Evolutionary conservation across 2,329 filamentous ascomycete species (phyloP).

Genomic region (Fonsecaea nubica): DNA sequence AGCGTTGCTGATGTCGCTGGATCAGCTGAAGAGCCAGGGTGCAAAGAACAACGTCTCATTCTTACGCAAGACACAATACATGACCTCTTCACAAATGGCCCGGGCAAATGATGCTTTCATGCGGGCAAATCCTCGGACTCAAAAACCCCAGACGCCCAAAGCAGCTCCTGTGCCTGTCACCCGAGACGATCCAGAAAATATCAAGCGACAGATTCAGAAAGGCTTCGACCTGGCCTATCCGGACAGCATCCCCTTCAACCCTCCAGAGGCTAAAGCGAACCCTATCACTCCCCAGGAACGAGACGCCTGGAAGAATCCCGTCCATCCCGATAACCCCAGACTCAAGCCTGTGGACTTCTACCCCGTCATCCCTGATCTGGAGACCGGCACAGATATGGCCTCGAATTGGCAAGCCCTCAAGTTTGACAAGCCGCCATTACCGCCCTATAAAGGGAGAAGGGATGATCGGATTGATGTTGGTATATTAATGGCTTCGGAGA

Average conservation of each 20-base stretch:
- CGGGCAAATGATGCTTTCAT: slow-evolving; percentile 45
- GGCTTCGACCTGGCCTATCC: slow-evolving; percentile 71
- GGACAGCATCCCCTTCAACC: slow-evolving; percentile 62
- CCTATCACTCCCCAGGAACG: slow-evolving; percentile 53
- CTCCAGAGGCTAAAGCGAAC: slow-evolving; percentile 40
- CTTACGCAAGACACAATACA: slow-evolving; percentile 94
- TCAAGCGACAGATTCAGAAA: slow-evolving; percentile 66
- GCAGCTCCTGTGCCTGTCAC: slow-evolving; percentile 47
- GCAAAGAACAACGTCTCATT: slow-evolving; percentile 81
- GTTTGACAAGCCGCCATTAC: slow-evolving; percentile 65
- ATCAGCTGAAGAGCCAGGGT: slow-evolving; percentile 83
- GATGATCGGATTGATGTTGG: slow-evolving; percentile 67
- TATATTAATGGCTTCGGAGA: slow-evolving; percentile 59
- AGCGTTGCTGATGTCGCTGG: slow-evolving; percentile 79
- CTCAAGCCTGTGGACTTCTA: slow-evolving; percentile 66
- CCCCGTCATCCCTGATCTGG: slow-evolving; percentile 66
- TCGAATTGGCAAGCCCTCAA: slow-evolving; percentile 65
- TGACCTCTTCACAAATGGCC: slow-evolving; percentile 53
- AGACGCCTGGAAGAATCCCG: slow-evolving; percentile 65
- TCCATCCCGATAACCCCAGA: slow-evolving; percentile 64
- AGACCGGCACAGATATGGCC: slow-evolving; percentile 64
- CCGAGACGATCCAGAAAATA: slow-evolving; percentile 65
- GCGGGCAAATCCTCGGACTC: slow-evolving; percentile 20
- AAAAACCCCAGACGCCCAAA: slow-evolving; percentile 27
- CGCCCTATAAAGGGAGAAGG: slow-evolving; percentile 53